Evolutionary conservation across 202 grass and related monocot genomes (phyloP).

Genomic region (Carex arenaria): DNA sequence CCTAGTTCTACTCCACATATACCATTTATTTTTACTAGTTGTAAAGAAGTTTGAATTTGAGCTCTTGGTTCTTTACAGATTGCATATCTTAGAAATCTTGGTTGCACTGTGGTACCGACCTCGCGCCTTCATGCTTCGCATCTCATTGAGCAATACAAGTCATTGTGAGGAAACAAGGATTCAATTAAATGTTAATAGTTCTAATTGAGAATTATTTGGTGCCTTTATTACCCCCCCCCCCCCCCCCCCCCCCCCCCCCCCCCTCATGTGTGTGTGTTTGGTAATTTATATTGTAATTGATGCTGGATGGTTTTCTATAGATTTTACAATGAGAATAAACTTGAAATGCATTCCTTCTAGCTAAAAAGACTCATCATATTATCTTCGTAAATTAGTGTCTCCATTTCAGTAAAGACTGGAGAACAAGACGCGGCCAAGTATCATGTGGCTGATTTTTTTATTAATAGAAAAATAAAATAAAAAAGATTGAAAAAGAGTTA

Average conservation of each 20-base stretch:
- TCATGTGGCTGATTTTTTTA: neutral
- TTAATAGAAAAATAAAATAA: too few relatives aligned
- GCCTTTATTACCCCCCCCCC: neutral
- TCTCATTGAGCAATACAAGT: conserved; percentile 96
- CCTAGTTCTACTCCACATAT: neutral
- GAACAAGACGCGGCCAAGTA: neutral
- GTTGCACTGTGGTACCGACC: conserved; percentile 68
- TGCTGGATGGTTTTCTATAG: neutral
- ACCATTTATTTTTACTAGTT: neutral
- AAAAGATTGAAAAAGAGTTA: too few relatives aligned
- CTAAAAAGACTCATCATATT: neutral
- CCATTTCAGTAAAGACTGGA: neutral
- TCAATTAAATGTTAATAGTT: neutral
- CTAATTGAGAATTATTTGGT: neutral
- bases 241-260: too few relatives aligned
- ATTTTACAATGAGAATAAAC: neutral
- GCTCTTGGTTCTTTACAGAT: conserved; percentile 40
- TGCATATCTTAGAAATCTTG: conserved; percentile 78
- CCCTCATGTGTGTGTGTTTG: too few relatives aligned
- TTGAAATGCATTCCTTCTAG: neutral
- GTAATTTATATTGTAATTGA: neutral
- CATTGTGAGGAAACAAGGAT: conserved; percentile 33
- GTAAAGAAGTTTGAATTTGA: neutral
- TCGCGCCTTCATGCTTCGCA: conserved; percentile 82
- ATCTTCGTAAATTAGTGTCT: neutral